phyloP scores from a whole-genome alignment of 257 asterid genomes.

The Nicotiana sylvestris region DNA sequence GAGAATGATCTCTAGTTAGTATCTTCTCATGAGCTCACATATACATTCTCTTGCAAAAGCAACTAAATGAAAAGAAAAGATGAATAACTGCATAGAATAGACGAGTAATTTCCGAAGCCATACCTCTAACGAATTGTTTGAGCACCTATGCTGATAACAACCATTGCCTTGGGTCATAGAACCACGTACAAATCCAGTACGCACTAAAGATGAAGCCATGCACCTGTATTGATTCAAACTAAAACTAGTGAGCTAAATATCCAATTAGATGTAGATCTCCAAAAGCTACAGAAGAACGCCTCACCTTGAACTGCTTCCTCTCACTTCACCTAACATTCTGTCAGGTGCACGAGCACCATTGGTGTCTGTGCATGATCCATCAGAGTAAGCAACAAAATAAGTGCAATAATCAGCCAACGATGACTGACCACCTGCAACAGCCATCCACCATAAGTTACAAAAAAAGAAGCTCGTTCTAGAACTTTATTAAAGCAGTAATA shows the following conservation, averaged over 20 bases:
- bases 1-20: background rate
- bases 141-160: slow-evolving; percentile 83
- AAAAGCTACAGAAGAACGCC: background rate
- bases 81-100: background rate
- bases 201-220: slow-evolving; percentile 87
- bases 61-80: background rate
- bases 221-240: slow-evolving; percentile 45
- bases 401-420: slow-evolving; percentile 99
- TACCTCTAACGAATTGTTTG: slow-evolving; percentile 77
- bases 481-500: background rate
- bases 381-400: slow-evolving; percentile 92
- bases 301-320: slow-evolving; percentile 86
- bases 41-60: background rate
- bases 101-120: background rate
- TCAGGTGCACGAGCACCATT: slow-evolving; percentile 97
- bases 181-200: slow-evolving; percentile 88
- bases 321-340: slow-evolving; percentile 95
- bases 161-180: slow-evolving; percentile 90
- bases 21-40: background rate
- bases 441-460: slow-evolving; percentile 3
- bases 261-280: slow-evolving; percentile 1
- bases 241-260: background rate
- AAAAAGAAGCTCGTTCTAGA: background rate
- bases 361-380: slow-evolving; percentile 96
- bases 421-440: slow-evolving; percentile 89